phyloP scores from a whole-genome alignment of 495 filamentous ascomycete genomes.

The Aspergillus coremiiformis region DNA sequence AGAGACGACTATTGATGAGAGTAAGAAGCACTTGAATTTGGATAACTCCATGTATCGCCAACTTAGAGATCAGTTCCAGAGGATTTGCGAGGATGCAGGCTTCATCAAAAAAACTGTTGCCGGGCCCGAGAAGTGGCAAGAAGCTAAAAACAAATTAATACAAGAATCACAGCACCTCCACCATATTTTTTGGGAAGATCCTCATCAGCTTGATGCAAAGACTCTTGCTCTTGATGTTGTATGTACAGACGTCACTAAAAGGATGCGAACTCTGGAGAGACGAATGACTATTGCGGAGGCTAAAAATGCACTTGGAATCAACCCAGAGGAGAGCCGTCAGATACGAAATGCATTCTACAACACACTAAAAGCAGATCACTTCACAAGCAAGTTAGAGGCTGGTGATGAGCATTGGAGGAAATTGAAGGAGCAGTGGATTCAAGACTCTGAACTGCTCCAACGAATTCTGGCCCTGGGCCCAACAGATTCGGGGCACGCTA shows the following conservation, averaged over 20 bases:
- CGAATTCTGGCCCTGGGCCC: slow-evolving; percentile 48
- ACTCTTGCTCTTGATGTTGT: slow-evolving; percentile 67
- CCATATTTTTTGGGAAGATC: slow-evolving; percentile 50
- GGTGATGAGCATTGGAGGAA: slow-evolving; percentile 65
- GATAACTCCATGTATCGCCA: slow-evolving; percentile 55
- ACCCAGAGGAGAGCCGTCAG: slow-evolving; percentile 61
- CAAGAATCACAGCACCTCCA: slow-evolving; percentile 59
- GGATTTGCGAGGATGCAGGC: slow-evolving; percentile 56
- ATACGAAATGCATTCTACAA: slow-evolving; percentile 60
- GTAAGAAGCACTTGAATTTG: slow-evolving; percentile 60
- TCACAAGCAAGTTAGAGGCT: slow-evolving; percentile 65
- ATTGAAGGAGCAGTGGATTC: slow-evolving; percentile 63
- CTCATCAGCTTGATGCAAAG: slow-evolving; percentile 45
- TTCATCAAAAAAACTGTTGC: slow-evolving; percentile 69
- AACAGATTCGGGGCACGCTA: slow-evolving; percentile 46
- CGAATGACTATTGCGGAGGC: slow-evolving; percentile 65
- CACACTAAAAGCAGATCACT: slow-evolving; percentile 59
- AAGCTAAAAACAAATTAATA: slow-evolving; percentile 60
- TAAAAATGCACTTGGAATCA: slow-evolving; percentile 63
- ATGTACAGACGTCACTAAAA: slow-evolving; percentile 74
- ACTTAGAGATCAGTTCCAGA: slow-evolving; percentile 59
- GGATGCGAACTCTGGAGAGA: slow-evolving; percentile 57
- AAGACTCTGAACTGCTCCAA: slow-evolving; percentile 48
- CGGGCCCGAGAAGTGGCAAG: slow-evolving; percentile 66
- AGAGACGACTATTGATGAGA: slow-evolving; percentile 74